Evolutionary conservation across 139 green algal genomes (phyloP).

Genomic region (Tetradesmus lagerheimii): DNA sequence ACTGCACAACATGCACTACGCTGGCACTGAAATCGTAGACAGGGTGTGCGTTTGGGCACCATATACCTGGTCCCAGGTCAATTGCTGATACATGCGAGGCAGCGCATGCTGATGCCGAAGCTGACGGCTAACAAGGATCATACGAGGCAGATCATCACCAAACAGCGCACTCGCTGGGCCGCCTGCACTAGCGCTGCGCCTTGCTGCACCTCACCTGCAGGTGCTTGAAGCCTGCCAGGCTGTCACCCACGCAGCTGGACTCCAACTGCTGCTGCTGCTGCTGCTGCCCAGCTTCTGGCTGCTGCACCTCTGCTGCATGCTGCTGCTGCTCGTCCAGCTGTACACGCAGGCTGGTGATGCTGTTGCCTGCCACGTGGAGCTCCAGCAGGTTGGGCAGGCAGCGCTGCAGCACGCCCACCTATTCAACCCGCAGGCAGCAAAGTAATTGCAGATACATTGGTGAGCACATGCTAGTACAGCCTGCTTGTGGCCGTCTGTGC

Average conservation of each 20-base stretch:
- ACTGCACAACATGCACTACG: neutral
- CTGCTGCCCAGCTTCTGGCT: neutral
- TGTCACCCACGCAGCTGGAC: neutral
- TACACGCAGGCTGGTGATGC: slow-evolving; percentile 51
- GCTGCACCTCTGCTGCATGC: neutral
- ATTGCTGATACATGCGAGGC: too few species aligned
- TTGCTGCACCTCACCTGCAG: slow-evolving; percentile 25
- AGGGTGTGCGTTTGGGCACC: too few species aligned
- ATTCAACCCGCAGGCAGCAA: neutral
- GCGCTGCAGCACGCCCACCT: slow-evolving; percentile 55
- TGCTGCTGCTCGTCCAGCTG: neutral
- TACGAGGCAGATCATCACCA: too few species aligned
- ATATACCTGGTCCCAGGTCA: too few species aligned
- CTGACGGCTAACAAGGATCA: too few species aligned
- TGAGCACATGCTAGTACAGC: neutral
- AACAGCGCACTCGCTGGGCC: too few species aligned
- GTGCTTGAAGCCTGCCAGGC: slow-evolving; percentile 25
- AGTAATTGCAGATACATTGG: neutral
- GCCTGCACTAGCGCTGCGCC: neutral
- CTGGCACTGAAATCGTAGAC: too few species aligned
- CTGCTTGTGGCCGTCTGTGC: too few species aligned
- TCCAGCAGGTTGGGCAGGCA: slow-evolving; percentile 69
- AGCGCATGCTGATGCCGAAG: too few species aligned
- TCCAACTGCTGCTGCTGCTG: slow-evolving; percentile 2
- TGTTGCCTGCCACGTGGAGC: slow-evolving; percentile 78